Conservation (phyloP, 1,284 basidiomycete genomes). For the Rhodotorula sp. region DNA sequence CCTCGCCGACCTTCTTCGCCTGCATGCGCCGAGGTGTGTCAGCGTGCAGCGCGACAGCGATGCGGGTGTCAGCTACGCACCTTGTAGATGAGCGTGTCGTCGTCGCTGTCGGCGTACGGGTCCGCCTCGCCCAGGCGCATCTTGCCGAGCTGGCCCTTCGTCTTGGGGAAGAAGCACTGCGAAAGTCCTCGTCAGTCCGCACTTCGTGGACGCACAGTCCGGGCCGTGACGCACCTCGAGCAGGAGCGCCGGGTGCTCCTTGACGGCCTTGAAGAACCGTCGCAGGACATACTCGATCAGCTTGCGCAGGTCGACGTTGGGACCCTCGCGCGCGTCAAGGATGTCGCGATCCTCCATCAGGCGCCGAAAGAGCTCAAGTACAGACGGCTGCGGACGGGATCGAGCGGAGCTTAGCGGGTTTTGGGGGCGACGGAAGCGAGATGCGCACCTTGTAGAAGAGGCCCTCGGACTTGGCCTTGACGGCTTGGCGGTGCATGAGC, state of each 20-base stretch:
- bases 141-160: slow-evolving; percentile 32
- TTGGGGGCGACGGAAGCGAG: neutral
- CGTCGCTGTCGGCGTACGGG: slow-evolving; percentile 55
- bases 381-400: slow-evolving; percentile 67
- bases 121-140: slow-evolving; percentile 34
- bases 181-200: neutral
- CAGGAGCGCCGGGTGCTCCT: slow-evolving; percentile 76
- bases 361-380: slow-evolving; percentile 75
- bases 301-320: slow-evolving; percentile 76
- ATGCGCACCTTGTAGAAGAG: slow-evolving; percentile 80
- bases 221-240: slow-evolving; percentile 64
- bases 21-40: neutral
- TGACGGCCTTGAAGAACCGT: slow-evolving; percentile 85
- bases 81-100: slow-evolving; percentile 48
- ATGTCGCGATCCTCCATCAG: slow-evolving; percentile 72
- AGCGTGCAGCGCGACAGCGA: neutral
- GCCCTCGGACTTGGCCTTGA: slow-evolving; percentile 83
- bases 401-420: neutral
- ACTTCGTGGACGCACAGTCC: neutral
- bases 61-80: neutral
- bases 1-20: slow-evolving; percentile 58
- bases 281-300: slow-evolving; percentile 81
- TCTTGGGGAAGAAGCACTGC: slow-evolving; percentile 85
- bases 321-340: slow-evolving; percentile 70
- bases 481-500: slow-evolving; percentile 82